Evolutionary conservation across 192 early-diverging fungal genomes (phyloP).

Genomic region (Backusella parvicylindrica): DNA sequence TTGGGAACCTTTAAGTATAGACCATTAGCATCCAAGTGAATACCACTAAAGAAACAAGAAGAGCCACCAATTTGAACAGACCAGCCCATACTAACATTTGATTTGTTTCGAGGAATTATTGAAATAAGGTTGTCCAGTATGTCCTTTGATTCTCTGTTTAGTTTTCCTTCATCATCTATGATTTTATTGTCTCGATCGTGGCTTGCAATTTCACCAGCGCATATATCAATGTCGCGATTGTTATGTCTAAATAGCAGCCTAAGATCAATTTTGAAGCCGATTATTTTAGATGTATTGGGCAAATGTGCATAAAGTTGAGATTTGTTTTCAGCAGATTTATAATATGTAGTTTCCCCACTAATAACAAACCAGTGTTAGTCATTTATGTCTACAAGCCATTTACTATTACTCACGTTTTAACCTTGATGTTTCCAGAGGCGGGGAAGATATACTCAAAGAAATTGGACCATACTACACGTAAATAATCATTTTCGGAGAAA

Average conservation of each 20-base stretch:
- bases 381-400: constrained; percentile 3
- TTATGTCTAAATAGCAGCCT: too few relatives aligned
- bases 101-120: neutral
- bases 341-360: neutral
- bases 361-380: neutral
- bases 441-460: constrained; percentile 5
- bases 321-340: too few relatives aligned
- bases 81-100: constrained; percentile 1
- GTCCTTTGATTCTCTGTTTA: too few relatives aligned
- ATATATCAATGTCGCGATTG: too few relatives aligned
- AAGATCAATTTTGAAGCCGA: too few relatives aligned
- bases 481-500: constrained; percentile 6
- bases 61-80: neutral
- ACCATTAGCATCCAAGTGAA: too few relatives aligned
- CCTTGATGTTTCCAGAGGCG: neutral
- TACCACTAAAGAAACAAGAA: too few relatives aligned
- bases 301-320: too few relatives aligned
- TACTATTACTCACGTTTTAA: constrained; percentile 10
- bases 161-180: constrained; percentile 6
- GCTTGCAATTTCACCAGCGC: neutral
- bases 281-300: too few relatives aligned
- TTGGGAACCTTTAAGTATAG: too few relatives aligned
- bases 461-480: constrained; percentile 4
- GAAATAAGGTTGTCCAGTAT: too few relatives aligned
- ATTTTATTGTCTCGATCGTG: neutral